Base-by-base conservation (phyloP, 1,284 basidiomycete genomes). In the Amylostereum areolatum region DNA sequence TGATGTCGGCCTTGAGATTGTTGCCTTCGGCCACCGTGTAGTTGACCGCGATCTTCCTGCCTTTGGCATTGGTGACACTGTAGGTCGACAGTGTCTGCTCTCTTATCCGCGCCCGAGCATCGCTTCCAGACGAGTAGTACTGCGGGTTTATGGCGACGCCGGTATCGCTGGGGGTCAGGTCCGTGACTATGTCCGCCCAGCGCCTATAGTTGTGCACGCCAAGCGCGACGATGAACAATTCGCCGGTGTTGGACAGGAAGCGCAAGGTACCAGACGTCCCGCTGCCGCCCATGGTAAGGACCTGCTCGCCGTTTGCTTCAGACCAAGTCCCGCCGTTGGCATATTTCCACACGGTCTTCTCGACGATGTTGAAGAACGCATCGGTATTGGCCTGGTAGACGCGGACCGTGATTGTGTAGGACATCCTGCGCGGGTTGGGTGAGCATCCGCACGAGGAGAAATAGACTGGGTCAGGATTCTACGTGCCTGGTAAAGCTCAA, bases 141-240 rank as follows among this genome's bases (percentile, higher is more conserved):
- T 63, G 42, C 3, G 57, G 57, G 32, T 62, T 59, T 47, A 70
- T 56, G 31, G 52, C 42, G 5, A 62, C 44, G 5, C 54, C 65
- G 1, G 67, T 68, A 28, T 66, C 36, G 3, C 47, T 44, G 4
- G 49, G 9, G 1, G 33, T 33, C 40, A 68, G 59, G 50, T 63
- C 56, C 7, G 63, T 60, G 47, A 67, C 59, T 46, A 71, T 58
- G 52, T 72, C 71, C 50, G 63, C 57, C 71, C 72, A 73, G 24
- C 64, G 59, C 52, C 61, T 62, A 56, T 65, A 64, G 61, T 69
- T 67, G 61, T 74, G 67, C 25, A 73, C 62, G 1, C 73, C 72
- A 24, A 72, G 24, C 7, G 62, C 59, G 49, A 69, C 52, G 45
- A 67, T 49, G 58, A 68, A 65, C 18, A 43, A 52, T 35, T 70